phyloP scores from a whole-genome alignment of 2,329 filamentous ascomycete species.

The Diaporthe vexans region DNA sequence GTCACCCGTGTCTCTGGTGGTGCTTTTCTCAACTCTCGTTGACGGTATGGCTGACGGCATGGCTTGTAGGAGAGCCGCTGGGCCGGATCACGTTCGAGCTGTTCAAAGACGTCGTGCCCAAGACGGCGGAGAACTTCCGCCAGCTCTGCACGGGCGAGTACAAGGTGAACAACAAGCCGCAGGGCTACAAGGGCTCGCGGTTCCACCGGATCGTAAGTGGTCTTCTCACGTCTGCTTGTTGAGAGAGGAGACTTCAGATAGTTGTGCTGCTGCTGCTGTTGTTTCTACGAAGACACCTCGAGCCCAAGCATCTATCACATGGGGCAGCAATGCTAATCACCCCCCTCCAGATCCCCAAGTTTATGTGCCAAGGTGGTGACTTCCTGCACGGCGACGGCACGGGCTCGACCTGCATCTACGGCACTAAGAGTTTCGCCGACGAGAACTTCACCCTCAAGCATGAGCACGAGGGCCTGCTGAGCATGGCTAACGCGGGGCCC shows the following conservation, averaged over 20 bases:
- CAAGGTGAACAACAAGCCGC: conserved; percentile 83
- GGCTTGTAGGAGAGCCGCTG: conserved; percentile 78
- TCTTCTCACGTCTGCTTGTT: background rate
- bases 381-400: conserved; percentile 95
- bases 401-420: conserved; percentile 90
- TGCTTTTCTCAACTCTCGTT: too few species aligned
- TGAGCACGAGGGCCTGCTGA: conserved; percentile 83
- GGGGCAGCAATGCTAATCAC: background rate
- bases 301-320: too few species aligned
- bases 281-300: too few species aligned
- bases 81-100: conserved; percentile 93
- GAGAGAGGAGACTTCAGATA: background rate
- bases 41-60: too few species aligned
- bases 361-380: conserved; percentile 98
- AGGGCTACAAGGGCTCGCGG: conserved; percentile 94
- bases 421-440: conserved; percentile 85
- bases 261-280: background rate
- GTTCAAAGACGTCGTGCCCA: conserved; percentile 85
- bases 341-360: conserved; percentile 81
- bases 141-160: conserved; percentile 96
- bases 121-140: conserved; percentile 96
- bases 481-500: conserved; percentile 95
- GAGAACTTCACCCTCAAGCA: conserved; percentile 91
- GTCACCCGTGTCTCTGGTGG: too few species aligned
- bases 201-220: conserved; percentile 89